A percentile compares a stretch with the other conserved stretches of the same genome.
phyloP scores from a whole-genome alignment of 2,329 filamentous ascomycete genomes.

The Verticillium klebahnii region DNA sequence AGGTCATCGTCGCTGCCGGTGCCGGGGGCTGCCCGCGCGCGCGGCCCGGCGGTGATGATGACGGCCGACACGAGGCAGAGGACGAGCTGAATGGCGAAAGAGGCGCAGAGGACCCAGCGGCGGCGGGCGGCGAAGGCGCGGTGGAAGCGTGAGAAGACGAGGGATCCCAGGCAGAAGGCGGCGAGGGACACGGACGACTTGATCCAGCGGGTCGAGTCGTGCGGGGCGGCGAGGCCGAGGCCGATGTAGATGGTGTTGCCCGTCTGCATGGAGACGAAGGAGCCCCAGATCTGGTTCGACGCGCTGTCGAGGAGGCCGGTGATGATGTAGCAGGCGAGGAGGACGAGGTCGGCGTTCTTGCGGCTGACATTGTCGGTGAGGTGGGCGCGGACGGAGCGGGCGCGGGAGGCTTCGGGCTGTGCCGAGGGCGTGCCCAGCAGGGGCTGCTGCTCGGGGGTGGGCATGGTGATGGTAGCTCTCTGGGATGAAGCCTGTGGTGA shows the following conservation, averaged over 20 bases:
- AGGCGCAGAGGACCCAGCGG: constrained; percentile 60
- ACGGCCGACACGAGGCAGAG: constrained; percentile 47
- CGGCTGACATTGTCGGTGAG: constrained; percentile 48
- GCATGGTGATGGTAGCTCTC: neutral
- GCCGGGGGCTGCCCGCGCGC: constrained; percentile 17
- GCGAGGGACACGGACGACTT: constrained; percentile 67
- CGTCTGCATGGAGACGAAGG: constrained; percentile 82
- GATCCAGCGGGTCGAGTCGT: constrained; percentile 56
- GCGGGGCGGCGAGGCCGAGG: constrained; percentile 61
- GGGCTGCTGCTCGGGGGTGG: constrained; percentile 25
- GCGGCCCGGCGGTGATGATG: constrained; percentile 30
- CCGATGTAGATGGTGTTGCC: constrained; percentile 79
- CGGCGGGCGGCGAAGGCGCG: constrained; percentile 55
- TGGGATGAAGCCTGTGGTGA: neutral
- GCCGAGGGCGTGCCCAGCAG: constrained; percentile 22
- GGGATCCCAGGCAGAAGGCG: constrained; percentile 68
- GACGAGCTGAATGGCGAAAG: constrained; percentile 48
- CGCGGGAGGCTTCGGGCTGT: constrained; percentile 12
- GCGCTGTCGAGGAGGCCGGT: constrained; percentile 75
- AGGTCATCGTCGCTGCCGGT: constrained; percentile 30
- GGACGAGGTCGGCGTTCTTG: constrained; percentile 61
- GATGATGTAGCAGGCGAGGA: constrained; percentile 70
- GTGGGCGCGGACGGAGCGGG: constrained; percentile 20
- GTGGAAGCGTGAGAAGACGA: constrained; percentile 67
- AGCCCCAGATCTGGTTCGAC: constrained; percentile 71